Evolutionary conservation across 257 asterid species (phyloP).

Genomic region (Asclepias syriaca): DNA sequence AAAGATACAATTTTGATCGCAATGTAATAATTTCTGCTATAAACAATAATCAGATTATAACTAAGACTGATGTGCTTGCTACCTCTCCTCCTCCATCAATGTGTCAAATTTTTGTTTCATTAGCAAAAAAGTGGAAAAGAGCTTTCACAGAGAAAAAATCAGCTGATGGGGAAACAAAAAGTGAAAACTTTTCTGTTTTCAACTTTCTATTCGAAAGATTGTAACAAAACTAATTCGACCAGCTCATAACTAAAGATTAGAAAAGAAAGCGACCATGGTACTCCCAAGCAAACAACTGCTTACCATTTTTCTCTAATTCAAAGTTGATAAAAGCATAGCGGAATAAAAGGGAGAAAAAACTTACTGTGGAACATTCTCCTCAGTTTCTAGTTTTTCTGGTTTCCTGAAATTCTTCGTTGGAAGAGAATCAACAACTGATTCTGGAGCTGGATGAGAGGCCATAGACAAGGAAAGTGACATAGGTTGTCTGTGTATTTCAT

Average conservation of each 20-base stretch:
- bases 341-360: constrained; percentile 27
- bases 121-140: background rate
- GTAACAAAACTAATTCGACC: background rate
- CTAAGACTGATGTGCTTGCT: background rate
- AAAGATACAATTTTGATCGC: constrained; percentile 7
- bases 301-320: background rate
- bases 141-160: too few species aligned
- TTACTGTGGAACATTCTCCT: constrained; percentile 59
- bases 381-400: constrained; percentile 35
- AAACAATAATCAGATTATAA: background rate
- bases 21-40: background rate
- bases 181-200: background rate
- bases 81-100: background rate
- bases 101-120: background rate
- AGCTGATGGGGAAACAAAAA: too few species aligned
- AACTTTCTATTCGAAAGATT: background rate
- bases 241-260: background rate
- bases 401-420: constrained; percentile 60
- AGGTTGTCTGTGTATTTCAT: constrained; percentile 91
- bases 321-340: constrained; percentile 9
- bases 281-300: background rate
- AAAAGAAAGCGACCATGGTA: background rate
- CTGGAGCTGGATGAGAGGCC: constrained; percentile 84
- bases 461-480: constrained; percentile 62
- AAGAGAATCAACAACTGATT: constrained; percentile 80